A percentile compares a stretch with the other conserved stretches of the same genome.
Conservation (phyloP, 1,139 yeast species). For the Pichia sp. region DNA sequence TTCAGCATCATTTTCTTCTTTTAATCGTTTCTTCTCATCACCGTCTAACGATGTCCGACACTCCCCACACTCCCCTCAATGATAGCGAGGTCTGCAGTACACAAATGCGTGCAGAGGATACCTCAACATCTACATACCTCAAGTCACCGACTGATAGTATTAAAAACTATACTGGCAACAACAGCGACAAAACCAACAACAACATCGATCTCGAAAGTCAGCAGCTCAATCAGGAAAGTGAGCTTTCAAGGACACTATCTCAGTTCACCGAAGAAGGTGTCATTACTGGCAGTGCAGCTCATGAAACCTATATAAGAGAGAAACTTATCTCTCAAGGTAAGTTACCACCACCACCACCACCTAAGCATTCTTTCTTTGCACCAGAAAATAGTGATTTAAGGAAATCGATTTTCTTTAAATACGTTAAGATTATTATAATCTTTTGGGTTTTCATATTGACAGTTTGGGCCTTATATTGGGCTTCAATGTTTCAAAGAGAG, state of each 20-base stretch:
- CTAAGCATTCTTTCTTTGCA: slow-evolving; percentile 15
- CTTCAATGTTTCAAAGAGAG: slow-evolving; percentile 40
- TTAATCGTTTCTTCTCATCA: too few relatives aligned
- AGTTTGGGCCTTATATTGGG: slow-evolving; percentile 54
- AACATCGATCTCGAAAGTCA: neutral
- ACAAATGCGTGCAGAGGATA: too few relatives aligned
- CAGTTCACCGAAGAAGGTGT: slow-evolving; percentile 21
- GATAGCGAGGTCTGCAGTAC: too few relatives aligned
- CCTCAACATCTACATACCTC: too few relatives aligned
- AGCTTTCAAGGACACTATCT: slow-evolving; percentile 20
- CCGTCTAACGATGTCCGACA: too few relatives aligned
- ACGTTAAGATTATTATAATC: slow-evolving; percentile 12
- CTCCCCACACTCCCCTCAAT: too few relatives aligned
- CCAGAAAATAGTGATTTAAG: slow-evolving; percentile 12
- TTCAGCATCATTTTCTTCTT: too few relatives aligned
- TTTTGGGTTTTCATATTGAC: slow-evolving; percentile 28
- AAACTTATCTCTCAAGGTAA: slow-evolving; percentile 4
- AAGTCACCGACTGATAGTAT: too few relatives aligned
- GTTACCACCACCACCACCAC: slow-evolving; percentile 3
- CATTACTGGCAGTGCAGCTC: slow-evolving; percentile 13
- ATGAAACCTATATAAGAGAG: slow-evolving; percentile 6
- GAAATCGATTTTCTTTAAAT: slow-evolving; percentile 10
- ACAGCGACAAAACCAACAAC: neutral
- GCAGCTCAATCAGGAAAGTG: neutral
- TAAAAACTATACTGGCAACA: too few relatives aligned